Evolutionary conservation across 106 monocot genomes (phyloP).

Genomic region (Allium sativum): DNA sequence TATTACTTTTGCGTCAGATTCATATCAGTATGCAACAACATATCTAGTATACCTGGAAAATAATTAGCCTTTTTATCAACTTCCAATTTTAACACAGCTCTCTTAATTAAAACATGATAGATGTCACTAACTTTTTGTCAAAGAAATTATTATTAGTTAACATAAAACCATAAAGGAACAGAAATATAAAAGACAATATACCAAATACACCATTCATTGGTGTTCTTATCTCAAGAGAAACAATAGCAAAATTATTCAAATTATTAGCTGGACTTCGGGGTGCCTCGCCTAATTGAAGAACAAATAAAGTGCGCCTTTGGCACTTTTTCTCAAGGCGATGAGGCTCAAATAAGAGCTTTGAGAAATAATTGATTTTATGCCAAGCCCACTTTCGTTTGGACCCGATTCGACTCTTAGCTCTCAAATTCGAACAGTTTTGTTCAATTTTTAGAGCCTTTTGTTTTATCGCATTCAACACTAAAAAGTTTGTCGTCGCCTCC

Average conservation of each 20-base stretch:
- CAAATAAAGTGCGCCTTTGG: too few species aligned
- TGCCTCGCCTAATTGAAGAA: too few species aligned
- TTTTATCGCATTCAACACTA: too few species aligned
- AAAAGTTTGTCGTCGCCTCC: too few species aligned
- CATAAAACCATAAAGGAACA: background rate
- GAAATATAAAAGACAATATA: conserved; percentile 17
- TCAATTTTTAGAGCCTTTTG: too few species aligned
- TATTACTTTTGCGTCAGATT: conserved; percentile 82
- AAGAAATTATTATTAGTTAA: background rate
- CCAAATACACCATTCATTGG: conserved; percentile 99
- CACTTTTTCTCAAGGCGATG: too few species aligned
- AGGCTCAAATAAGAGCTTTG: too few species aligned
- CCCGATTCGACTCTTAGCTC: too few species aligned
- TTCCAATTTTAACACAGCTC: background rate
- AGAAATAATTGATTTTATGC: too few species aligned
- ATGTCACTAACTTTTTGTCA: background rate
- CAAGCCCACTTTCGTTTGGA: too few species aligned
- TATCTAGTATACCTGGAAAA: conserved; percentile 88
- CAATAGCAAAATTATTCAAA: conserved; percentile 51
- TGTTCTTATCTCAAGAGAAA: conserved; percentile 97
- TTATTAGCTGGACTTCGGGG: background rate
- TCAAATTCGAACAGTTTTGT: too few species aligned
- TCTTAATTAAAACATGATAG: background rate
- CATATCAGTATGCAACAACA: conserved; percentile 85
- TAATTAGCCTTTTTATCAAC: background rate